Conservation (phyloP, 2,329 filamentous ascomycete genomes). For the Nemania sp. region DNA sequence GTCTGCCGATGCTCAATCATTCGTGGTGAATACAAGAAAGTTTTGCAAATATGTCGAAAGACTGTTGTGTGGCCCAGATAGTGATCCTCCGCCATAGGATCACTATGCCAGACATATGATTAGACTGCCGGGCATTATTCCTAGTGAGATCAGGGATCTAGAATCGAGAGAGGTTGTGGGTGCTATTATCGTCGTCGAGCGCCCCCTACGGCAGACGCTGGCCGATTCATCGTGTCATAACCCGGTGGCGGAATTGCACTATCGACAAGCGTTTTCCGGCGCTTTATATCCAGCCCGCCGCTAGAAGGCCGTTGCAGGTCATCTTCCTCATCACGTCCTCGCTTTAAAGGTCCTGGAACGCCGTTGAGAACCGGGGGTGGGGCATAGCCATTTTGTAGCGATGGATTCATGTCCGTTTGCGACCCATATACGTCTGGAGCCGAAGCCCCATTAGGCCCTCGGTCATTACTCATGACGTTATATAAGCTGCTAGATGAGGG, state of each 20-base stretch:
- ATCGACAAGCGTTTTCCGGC: slow-evolving; percentile 76
- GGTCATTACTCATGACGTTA: slow-evolving; percentile 84
- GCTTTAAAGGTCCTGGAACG: slow-evolving; percentile 48
- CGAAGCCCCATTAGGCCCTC: slow-evolving; percentile 67
- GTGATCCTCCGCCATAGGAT: slow-evolving; percentile 29
- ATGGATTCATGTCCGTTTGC: slow-evolving; percentile 60
- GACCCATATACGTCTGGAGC: slow-evolving; percentile 72
- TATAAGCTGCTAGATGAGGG: slow-evolving; percentile 80
- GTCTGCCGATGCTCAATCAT: slow-evolving; percentile 41
- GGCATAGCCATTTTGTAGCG: slow-evolving; percentile 65
- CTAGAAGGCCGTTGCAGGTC: slow-evolving; percentile 62
- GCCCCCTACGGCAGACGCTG: slow-evolving; percentile 47
- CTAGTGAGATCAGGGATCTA: background rate
- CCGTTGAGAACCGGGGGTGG: slow-evolving; percentile 70
- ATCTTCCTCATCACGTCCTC: slow-evolving; percentile 62
- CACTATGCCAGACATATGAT: slow-evolving; percentile 21
- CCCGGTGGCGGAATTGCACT: slow-evolving; percentile 53
- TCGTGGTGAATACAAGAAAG: slow-evolving; percentile 45
- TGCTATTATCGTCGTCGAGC: slow-evolving; percentile 39
- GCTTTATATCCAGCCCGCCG: slow-evolving; percentile 70
- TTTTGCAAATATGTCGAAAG: slow-evolving; percentile 33
- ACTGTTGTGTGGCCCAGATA: slow-evolving; percentile 24
- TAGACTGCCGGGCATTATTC: background rate
- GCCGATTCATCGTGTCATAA: slow-evolving; percentile 55
- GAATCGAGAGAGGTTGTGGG: background rate